Conservation (phyloP, 352 stramenopile genomes). For the Globisporangium lucens region DNA sequence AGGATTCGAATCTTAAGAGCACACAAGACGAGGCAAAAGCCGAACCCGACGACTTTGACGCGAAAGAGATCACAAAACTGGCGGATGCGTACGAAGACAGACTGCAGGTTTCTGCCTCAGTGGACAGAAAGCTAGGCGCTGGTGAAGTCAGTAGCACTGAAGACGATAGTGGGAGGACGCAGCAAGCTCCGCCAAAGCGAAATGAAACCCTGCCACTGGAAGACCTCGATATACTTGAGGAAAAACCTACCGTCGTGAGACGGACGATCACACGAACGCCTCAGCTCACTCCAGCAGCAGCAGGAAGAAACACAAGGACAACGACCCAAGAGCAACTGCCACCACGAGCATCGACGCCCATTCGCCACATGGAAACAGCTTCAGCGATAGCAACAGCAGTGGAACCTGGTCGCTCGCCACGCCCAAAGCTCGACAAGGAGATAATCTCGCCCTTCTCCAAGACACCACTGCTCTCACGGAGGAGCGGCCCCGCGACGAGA, state of each 20-base stretch:
- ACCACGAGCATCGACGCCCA: slow-evolving; percentile 18
- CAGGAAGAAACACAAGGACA: neutral
- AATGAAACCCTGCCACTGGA: neutral
- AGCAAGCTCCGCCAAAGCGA: neutral
- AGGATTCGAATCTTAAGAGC: neutral
- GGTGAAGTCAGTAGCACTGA: neutral
- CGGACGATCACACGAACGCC: neutral
- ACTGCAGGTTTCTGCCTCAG: neutral
- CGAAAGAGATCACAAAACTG: slow-evolving; percentile 45
- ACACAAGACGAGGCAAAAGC: slow-evolving; percentile 11
- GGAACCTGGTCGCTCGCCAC: slow-evolving; percentile 35
- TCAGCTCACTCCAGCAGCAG: slow-evolving; percentile 8
- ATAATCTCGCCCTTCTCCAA: slow-evolving; percentile 69
- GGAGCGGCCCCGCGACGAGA: slow-evolving; percentile 23
- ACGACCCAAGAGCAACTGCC: slow-evolving; percentile 6
- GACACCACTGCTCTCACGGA: slow-evolving; percentile 55
- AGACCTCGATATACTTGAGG: neutral
- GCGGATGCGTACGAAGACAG: slow-evolving; percentile 62
- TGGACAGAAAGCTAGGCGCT: neutral
- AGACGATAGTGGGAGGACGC: neutral
- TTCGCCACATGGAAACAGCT: slow-evolving; percentile 12
- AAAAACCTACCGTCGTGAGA: slow-evolving; percentile 10
- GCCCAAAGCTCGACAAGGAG: slow-evolving; percentile 29
- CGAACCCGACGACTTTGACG: slow-evolving; percentile 31
- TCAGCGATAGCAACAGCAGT: neutral